These are phyloP conservation scores for Leptodontidium sp. DNA, from an alignment of 2,329 filamentous ascomycete species.

Conservation along the genomic window DNA sequence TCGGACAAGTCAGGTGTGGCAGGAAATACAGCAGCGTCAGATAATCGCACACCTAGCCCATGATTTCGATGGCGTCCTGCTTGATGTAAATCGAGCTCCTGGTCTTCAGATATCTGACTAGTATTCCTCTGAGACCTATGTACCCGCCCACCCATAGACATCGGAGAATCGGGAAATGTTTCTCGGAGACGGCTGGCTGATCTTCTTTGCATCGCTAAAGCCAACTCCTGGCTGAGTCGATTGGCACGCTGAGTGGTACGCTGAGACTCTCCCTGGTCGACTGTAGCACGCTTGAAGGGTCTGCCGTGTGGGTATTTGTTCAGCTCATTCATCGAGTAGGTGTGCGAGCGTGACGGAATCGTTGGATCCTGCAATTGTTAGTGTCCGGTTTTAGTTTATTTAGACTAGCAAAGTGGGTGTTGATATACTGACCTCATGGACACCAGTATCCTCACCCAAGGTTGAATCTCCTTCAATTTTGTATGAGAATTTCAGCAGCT, in stretches of 20 bases:
- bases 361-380: conserved; percentile 3
- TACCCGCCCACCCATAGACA: conserved; percentile 22
- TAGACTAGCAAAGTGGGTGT: background rate
- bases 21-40: conserved; percentile 49
- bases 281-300: background rate
- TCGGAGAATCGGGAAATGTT: conserved; percentile 35
- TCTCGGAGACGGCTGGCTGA: conserved; percentile 29
- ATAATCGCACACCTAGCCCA: conserved; percentile 39
- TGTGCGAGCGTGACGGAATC: conserved; percentile 1
- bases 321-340: conserved; percentile 7
- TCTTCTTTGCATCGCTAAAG: conserved; percentile 28
- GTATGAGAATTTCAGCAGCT: conserved; percentile 80
- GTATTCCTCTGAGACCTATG: conserved; percentile 27
- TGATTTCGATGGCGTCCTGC: conserved; percentile 29
- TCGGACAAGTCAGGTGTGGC: conserved; percentile 68
- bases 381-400: background rate
- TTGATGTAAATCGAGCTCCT: conserved; percentile 23
- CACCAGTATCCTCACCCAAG: conserved; percentile 25
- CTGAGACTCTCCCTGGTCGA: conserved; percentile 23
- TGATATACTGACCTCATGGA: conserved; percentile 2
- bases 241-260: conserved; percentile 29
- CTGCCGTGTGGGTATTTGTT: background rate
- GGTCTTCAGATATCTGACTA: conserved; percentile 9
- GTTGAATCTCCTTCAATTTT: conserved; percentile 64
- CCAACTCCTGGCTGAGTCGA: conserved; percentile 32